These are phyloP conservation scores for Pholiota conissans DNA, from an alignment of 768 basidiomycete genomes.

Conservation along the genomic window DNA sequence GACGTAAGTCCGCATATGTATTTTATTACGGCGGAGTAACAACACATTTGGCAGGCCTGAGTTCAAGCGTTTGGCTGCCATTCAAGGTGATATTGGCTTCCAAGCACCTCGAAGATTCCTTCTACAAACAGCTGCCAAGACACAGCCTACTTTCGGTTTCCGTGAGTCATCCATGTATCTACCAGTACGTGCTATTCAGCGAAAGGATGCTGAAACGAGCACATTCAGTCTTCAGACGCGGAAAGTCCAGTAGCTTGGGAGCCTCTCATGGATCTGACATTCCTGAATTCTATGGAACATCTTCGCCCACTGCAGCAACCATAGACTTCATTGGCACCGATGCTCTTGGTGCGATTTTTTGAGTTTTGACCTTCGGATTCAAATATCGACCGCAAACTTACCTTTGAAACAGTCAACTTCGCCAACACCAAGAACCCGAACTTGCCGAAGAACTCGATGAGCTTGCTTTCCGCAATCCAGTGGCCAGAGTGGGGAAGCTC, in stretches of 20 bases:
- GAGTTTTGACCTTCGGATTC: too few species aligned
- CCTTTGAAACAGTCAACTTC: too few species aligned
- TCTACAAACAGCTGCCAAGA: slow-evolving; percentile 32
- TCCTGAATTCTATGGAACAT: slow-evolving; percentile 30
- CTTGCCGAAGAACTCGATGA: too few species aligned
- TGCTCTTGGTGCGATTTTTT: too few species aligned
- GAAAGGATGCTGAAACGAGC: background rate
- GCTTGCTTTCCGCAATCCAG: too few species aligned
- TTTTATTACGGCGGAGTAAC: too few species aligned
- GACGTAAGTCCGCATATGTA: slow-evolving; percentile 21
- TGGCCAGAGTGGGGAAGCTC: too few species aligned
- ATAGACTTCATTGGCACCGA: too few species aligned
- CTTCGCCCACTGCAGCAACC: too few species aligned
- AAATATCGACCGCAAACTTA: too few species aligned
- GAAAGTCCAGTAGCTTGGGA: slow-evolving; percentile 40
- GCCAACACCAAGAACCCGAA: too few species aligned
- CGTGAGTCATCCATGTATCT: slow-evolving; percentile 23
- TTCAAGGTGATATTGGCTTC: slow-evolving; percentile 48
- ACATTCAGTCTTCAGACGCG: slow-evolving; percentile 41
- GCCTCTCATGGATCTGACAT: slow-evolving; percentile 37
- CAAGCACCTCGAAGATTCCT: slow-evolving; percentile 48
- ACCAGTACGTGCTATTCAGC: background rate
- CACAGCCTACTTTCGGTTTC: slow-evolving; percentile 41
- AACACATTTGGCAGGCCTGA: slow-evolving; percentile 26
- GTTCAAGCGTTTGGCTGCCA: slow-evolving; percentile 47